phyloP scores from a whole-genome alignment of 495 filamentous ascomycete genomes.

The Chaetomium cochliodes region DNA sequence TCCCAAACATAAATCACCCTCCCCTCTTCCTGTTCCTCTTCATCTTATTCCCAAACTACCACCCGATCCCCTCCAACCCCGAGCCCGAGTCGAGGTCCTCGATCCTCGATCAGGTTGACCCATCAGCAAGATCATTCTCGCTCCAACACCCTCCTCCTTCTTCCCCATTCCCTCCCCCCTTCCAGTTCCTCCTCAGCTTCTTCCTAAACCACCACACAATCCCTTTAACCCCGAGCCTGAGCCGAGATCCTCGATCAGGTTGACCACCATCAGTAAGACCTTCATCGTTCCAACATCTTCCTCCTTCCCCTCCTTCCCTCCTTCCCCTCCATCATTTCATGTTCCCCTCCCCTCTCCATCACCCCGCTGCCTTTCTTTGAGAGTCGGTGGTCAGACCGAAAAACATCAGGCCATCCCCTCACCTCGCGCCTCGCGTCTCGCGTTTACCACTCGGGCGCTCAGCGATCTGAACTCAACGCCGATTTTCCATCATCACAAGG shows the following conservation, averaged over 20 bases:
- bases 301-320: background rate
- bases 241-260: background rate
- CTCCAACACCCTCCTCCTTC: background rate
- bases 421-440: background rate
- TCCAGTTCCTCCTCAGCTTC: background rate
- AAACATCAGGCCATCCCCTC: background rate
- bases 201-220: constrained; percentile 10
- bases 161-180: background rate
- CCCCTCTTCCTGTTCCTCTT: background rate
- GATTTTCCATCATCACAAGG: background rate
- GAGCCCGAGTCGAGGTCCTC: background rate
- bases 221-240: constrained; percentile 3
- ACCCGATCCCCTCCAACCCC: constrained; percentile 8
- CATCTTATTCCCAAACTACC: background rate
- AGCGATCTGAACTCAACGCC: background rate
- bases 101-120: background rate
- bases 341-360: background rate
- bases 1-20: constrained; percentile 2
- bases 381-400: background rate
- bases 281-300: background rate
- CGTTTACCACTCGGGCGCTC: background rate
- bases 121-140: background rate
- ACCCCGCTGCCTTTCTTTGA: background rate
- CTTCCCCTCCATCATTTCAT: no score
- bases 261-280: background rate